A percentile compares a stretch with the other conserved stretches of the same genome.
Evolutionary conservation across 2,329 filamentous ascomycete genomes (phyloP).

Genomic region (Keithomyces neogunnii): DNA sequence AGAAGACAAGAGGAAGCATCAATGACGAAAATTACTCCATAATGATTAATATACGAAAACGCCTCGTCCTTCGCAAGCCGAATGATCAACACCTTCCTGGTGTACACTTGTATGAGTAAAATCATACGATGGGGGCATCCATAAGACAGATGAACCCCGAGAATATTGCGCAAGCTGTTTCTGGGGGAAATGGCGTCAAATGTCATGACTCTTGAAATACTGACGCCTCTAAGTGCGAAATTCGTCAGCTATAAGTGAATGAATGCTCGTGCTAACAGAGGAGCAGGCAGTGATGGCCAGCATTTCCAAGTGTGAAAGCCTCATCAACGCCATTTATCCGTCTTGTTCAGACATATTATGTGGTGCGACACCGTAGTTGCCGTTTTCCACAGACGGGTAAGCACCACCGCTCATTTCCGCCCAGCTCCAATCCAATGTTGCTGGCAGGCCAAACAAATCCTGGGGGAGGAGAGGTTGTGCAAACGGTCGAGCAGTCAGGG

Average conservation of each 20-base stretch:
- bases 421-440: constrained; percentile 89
- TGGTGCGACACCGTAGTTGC: constrained; percentile 32
- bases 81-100: too few relatives aligned
- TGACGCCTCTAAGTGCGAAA: too few relatives aligned
- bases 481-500: constrained; percentile 35
- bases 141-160: background rate
- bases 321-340: too few relatives aligned
- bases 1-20: too few relatives aligned
- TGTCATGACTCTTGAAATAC: too few relatives aligned
- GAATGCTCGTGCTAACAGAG: background rate
- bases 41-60: too few relatives aligned
- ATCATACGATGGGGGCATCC: background rate
- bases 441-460: constrained; percentile 91
- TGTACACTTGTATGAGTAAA: background rate
- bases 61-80: too few relatives aligned
- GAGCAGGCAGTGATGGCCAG: background rate
- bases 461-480: constrained; percentile 86
- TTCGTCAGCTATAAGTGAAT: background rate
- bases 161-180: background rate
- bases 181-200: too few relatives aligned
- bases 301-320: too few relatives aligned
- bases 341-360: background rate
- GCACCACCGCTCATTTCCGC: constrained; percentile 59
- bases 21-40: too few relatives aligned
- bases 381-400: constrained; percentile 57